Base-by-base conservation (phyloP, 805 yeast genomes). In the Wickerhamomyces sydowiorum region DNA sequence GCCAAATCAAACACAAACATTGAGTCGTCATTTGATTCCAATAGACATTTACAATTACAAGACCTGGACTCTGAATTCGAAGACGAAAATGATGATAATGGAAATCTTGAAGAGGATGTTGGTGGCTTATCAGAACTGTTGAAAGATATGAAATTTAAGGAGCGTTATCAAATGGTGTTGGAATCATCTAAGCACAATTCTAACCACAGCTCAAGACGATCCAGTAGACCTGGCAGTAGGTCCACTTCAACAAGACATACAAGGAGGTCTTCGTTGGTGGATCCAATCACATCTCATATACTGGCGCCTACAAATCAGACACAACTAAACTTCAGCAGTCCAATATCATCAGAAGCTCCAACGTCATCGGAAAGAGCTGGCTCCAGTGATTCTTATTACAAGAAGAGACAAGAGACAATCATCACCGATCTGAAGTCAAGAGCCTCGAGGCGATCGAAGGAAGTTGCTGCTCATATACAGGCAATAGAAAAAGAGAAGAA, bases 141-240 rank as follows among this genome's bases (percentile, higher is more conserved):
- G 15, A 29, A 43, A 12, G 57, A 54, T 25, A 21, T 46, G 12
- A 45, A 40, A 21, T 41, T 55, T 38, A 49, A 47, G 27, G 53
- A 52, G 19, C 38, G 52, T 7, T 45, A 44, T 19, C 33, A 32
- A 13, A 15, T 53, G 22, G 42, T 45, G 3, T 28, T 41, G 18
- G 41, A 46, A 10, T 17, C 23, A 19, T 15, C n/a, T 15, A 15
- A 14, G 7, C 5, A 5, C 13, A 10, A 23, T 18, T 24, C 31
- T 7, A 36, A 24, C 17, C 6, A 13, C n/a, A 31, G 25, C 8
- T 17, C n/a, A 8, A 25, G n/a, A 4, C 24, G 44, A 15, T 30
- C 48, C 12, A 38, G 45, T 19, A 33, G 30, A 8, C 19, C 38
- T 14, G 30, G 47, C 8, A 38, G 45, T 17, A 33, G 30, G n/a